These are phyloP conservation scores for Amorphotheca resinae DNA, from an alignment of 495 filamentous ascomycete genomes.

Conservation along the genomic window DNA sequence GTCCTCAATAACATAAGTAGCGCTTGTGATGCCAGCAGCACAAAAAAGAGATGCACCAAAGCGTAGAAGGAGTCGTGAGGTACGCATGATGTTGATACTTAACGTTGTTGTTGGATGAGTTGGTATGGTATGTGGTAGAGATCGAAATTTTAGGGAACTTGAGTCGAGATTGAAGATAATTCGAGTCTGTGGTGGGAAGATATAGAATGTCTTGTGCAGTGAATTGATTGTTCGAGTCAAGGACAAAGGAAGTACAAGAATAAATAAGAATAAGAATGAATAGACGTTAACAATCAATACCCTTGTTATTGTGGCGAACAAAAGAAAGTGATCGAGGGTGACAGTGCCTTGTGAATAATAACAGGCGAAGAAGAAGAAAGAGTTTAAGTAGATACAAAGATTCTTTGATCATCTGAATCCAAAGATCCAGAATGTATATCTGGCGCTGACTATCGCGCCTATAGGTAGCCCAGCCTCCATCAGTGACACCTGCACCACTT, in stretches of 20 bases:
- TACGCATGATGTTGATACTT: slow-evolving; percentile 6
- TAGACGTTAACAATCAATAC: background rate
- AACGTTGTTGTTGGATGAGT: background rate
- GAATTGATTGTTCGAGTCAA: background rate
- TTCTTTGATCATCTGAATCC: too few species aligned
- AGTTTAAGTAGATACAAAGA: too few species aligned
- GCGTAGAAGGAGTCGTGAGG: slow-evolving; percentile 5
- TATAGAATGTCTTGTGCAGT: background rate
- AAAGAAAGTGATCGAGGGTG: too few species aligned
- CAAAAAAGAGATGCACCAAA: slow-evolving; percentile 5
- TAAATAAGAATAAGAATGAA: background rate
- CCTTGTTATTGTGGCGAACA: background rate
- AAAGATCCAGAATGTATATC: too few species aligned
- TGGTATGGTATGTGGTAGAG: background rate
- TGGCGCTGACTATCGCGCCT: too few species aligned
- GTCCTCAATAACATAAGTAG: slow-evolving; percentile 25
- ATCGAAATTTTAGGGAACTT: background rate
- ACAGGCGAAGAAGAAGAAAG: too few species aligned
- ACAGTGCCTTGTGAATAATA: too few species aligned
- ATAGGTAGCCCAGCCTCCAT: too few species aligned
- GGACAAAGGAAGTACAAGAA: background rate
- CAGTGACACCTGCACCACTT: too few species aligned
- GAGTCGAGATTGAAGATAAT: background rate
- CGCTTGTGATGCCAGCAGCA: slow-evolving; percentile 11
- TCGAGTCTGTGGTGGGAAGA: background rate